Evolutionary conservation across 2,329 filamentous ascomycete genomes (phyloP), one percentile per base, ranked within the genome.

Genomic region (Diplodia sapinea): DNA sequence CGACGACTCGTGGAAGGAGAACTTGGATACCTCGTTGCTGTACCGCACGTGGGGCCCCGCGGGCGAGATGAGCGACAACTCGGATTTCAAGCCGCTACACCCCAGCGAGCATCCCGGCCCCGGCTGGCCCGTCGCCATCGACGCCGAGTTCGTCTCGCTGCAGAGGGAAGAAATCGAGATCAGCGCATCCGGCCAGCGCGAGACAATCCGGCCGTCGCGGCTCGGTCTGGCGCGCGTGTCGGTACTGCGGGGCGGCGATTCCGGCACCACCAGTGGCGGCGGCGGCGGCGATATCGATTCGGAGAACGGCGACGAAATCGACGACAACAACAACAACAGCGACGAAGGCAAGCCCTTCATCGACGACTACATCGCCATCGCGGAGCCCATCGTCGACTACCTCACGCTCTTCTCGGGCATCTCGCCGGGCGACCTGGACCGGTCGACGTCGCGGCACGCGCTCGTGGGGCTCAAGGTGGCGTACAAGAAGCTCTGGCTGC

Each of bases 401-500:
- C 84, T 99, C 47, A 99, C 96, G 0, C 90, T 91, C 54, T 98
- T 93, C 82, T 98, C 94, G 0, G 95, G 95, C 51, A 96, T 99
- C 72, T 91, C 90, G 4, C 87, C 90, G 1, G 90, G 91, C 26
- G 95, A 99, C 75, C 84, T 99, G 9, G 93, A 97, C 72, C 88
- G 90, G 31, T 85, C 88, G 67, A 85, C 87, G n/a, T 91, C 91
- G 52, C 87, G 86, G 65, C 94, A 97, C 79, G 92, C 93, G 66
- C 86, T 98, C 0, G 89, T 98, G 9, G 87, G 91, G 1, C 85
- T 98, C 50, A 99, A 99, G 77, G 87, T 91, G 68, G 94, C 92
- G 1, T 99, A 98, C 84, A 99, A 99, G 81, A 97, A 97, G 78
- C 88, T 99, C 36, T 99, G 96, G 96, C 87, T 98, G 17, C 85